Conservation (phyloP, 2,329 filamentous ascomycete genomes). For the Coleophoma cylindrospora region DNA sequence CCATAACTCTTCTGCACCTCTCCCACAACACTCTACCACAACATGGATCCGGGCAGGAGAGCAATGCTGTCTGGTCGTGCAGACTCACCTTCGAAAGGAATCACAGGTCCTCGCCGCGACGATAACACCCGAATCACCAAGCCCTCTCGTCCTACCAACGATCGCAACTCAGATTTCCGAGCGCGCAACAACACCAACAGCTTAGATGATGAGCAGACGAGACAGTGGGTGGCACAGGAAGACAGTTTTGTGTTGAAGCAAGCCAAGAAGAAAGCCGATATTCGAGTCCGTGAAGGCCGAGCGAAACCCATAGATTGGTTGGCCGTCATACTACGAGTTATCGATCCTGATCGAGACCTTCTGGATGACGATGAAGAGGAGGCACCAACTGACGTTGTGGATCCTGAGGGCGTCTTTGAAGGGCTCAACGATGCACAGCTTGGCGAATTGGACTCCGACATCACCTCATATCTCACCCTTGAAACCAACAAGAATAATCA, state of each 20-base stretch:
- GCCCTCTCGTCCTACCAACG: conserved; percentile 25
- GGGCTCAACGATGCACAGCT: conserved; percentile 63
- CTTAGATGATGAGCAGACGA: conserved; percentile 65
- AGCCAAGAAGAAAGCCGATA: conserved; percentile 95
- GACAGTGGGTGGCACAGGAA: conserved; percentile 86
- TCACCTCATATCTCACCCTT: conserved; percentile 71
- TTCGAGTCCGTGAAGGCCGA: conserved; percentile 85
- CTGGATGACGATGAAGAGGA: conserved; percentile 81
- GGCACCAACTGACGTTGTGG: conserved; percentile 66
- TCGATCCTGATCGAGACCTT: conserved; percentile 78
- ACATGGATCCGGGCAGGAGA: conserved; percentile 25
- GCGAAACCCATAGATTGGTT: conserved; percentile 93
- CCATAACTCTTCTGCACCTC: not conserved
- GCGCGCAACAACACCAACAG: conserved; percentile 21
- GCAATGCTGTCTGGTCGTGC: conserved; percentile 22
- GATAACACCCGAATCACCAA: conserved; percentile 52
- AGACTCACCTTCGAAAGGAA: conserved; percentile 39
- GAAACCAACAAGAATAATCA: conserved; percentile 74
- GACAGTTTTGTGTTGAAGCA: conserved; percentile 95
- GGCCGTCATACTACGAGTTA: conserved; percentile 81
- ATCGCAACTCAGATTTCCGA: conserved; percentile 19
- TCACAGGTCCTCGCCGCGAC: conserved; percentile 52
- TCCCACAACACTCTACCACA: not conserved
- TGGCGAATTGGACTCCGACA: conserved; percentile 74
- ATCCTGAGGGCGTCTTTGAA: conserved; percentile 78